Percentiles rank a stretch among this genome's conserved stretches.
phyloP scores from a whole-genome alignment of 2,329 filamentous ascomycete genomes.

The Aspergillus alliaceus region DNA sequence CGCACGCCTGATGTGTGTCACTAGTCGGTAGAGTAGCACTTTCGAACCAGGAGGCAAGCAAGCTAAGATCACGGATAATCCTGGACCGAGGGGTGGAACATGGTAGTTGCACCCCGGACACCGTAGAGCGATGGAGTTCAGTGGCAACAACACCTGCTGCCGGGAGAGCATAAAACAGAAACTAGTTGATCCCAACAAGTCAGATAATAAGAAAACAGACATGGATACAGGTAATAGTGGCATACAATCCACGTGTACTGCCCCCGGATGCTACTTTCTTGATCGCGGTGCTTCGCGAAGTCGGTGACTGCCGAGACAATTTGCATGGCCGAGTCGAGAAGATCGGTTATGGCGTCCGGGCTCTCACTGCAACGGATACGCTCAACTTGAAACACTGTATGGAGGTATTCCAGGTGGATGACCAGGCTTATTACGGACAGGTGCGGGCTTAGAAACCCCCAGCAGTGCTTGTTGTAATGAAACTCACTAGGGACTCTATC shows the following conservation, averaged over 20 bases:
- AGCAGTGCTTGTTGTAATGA: constrained; percentile 17
- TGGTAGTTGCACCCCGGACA: constrained; percentile 16
- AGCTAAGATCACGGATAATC: constrained; percentile 24
- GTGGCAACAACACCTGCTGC: constrained; percentile 21
- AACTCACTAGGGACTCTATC: constrained; percentile 18
- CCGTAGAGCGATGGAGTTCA: constrained; percentile 22
- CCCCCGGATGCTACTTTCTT: constrained; percentile 7
- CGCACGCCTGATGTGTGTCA: constrained; percentile 10
- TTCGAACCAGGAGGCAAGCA: constrained; percentile 22
- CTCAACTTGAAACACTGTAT: constrained; percentile 22
- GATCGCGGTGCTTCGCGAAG: constrained; percentile 14
- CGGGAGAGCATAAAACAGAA: constrained; percentile 20
- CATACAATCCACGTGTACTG: constrained; percentile 23
- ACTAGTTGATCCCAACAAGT: constrained; percentile 2
- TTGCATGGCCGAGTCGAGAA: constrained; percentile 23
- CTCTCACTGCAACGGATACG: constrained; percentile 21
- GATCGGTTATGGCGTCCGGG: constrained; percentile 12
- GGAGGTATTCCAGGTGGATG: constrained; percentile 21
- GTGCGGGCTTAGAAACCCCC: constrained; percentile 5
- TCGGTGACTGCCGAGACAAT: constrained; percentile 21
- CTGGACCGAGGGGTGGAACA: constrained; percentile 20
- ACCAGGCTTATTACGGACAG: constrained; percentile 14
- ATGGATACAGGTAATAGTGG: not conserved
- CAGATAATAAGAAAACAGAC: not conserved
- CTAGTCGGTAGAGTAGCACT: constrained; percentile 3